Evolutionary conservation across 148 eudicot genomes (phyloP).

Genomic region (Nyssa sinensis): DNA sequence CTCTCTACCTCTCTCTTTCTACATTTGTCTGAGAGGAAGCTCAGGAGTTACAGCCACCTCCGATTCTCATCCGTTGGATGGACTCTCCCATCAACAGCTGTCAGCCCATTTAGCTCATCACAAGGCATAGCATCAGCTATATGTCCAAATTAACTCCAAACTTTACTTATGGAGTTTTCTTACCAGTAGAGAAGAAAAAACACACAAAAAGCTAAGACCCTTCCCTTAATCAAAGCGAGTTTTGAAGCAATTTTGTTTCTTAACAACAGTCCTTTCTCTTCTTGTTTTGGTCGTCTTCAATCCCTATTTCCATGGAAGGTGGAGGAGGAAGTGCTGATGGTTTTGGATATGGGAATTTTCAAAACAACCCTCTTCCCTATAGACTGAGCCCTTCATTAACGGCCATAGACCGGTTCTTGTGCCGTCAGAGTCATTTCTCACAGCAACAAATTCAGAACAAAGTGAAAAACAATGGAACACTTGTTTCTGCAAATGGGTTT

Average conservation of each 20-base stretch:
- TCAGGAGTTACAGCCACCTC: constrained; percentile 29
- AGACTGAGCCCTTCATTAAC: constrained; percentile 38
- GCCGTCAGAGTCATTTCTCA: constrained; percentile 5
- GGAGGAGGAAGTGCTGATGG: constrained; percentile 16
- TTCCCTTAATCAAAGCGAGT: neutral
- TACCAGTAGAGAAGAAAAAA: neutral
- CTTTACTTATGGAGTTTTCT: neutral
- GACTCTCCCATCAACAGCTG: constrained; percentile 21
- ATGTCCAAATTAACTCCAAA: constrained; percentile 2
- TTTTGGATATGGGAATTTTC: constrained; percentile 26
- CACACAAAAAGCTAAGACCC: neutral
- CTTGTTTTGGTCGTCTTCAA: neutral
- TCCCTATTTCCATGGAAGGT: constrained; percentile 28
- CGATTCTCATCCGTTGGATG: constrained; percentile 33
- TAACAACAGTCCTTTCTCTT: neutral
- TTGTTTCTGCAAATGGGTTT: neutral
- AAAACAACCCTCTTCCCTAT: constrained; percentile 15
- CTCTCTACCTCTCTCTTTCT: neutral
- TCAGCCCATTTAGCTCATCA: constrained; percentile 9
- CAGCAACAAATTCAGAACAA: neutral
- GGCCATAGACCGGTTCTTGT: constrained; percentile 52
- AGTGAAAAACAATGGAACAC: constrained; percentile 9
- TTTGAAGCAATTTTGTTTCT: constrained; percentile 5
- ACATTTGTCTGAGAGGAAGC: constrained; percentile 27
- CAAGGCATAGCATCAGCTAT: constrained; percentile 23